phyloP scores from a whole-genome alignment of 177 flowering plant species.

The Telopea speciosissima region DNA sequence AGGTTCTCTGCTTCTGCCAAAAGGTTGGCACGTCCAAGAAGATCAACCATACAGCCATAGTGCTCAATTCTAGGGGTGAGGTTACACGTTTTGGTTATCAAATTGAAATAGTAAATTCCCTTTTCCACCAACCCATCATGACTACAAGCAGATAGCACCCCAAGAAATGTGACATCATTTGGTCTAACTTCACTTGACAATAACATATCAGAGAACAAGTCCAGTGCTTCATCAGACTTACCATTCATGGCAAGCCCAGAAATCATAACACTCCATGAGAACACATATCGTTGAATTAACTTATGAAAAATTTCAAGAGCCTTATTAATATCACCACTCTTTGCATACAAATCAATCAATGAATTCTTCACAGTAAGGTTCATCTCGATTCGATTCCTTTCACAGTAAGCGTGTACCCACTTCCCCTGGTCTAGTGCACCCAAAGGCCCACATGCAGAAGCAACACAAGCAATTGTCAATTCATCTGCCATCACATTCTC shows the following conservation, averaged over 20 bases:
- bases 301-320: constrained; percentile 22
- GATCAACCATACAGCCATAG: constrained; percentile 31
- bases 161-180: too few relatives aligned
- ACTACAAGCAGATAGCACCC: too few relatives aligned
- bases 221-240: too few relatives aligned
- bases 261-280: constrained; percentile 32
- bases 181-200: too few relatives aligned
- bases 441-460: constrained; percentile 19
- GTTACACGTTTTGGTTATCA: too few relatives aligned
- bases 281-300: constrained; percentile 22
- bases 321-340: constrained; percentile 27
- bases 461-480: constrained; percentile 25
- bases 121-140: too few relatives aligned
- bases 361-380: constrained; percentile 22
- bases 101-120: too few relatives aligned
- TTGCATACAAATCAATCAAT: constrained; percentile 35
- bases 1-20: constrained; percentile 23
- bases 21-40: constrained; percentile 33
- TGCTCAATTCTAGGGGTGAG: too few relatives aligned
- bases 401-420: constrained; percentile 25
- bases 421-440: constrained; percentile 25
- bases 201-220: too few relatives aligned
- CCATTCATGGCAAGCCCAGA: too few relatives aligned
- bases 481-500: constrained; percentile 17
- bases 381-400: constrained; percentile 17